These are phyloP conservation scores for Alternaria viburni DNA, from an alignment of 2,329 filamentous ascomycete species.

Conservation along the genomic window DNA sequence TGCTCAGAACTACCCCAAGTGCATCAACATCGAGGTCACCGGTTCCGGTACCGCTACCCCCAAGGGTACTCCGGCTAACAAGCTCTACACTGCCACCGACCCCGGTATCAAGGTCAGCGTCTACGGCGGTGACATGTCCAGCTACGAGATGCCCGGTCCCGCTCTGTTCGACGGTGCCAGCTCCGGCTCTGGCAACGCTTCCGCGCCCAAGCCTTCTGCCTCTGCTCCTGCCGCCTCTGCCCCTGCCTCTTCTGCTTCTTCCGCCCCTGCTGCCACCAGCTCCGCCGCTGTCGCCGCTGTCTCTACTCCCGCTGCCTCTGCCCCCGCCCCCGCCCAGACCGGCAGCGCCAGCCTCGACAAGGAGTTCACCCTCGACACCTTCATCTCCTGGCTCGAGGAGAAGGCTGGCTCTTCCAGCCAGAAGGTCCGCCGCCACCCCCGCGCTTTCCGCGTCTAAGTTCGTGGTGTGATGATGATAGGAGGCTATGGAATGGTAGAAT, in stretches of 20 bases:
- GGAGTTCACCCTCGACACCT: conserved; percentile 30
- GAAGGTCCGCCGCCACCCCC: conserved; percentile 27
- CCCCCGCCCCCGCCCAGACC: neutral
- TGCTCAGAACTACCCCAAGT: conserved; percentile 55
- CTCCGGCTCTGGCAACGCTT: conserved; percentile 13
- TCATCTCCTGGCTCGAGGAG: conserved; percentile 32
- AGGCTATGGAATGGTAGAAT: neutral
- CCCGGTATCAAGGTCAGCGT: conserved; percentile 66
- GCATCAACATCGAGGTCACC: conserved; percentile 56
- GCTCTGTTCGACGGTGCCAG: conserved; percentile 38
- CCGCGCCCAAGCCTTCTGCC: conserved; percentile 14
- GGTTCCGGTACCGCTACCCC: conserved; percentile 58
- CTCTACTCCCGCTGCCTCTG: neutral
- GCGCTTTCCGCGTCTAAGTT: conserved; percentile 23
- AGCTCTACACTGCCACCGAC: conserved; percentile 64
- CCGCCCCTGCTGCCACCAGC: conserved; percentile 7
- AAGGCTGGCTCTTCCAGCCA: conserved; percentile 19
- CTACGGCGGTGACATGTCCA: conserved; percentile 53
- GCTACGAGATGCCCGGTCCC: conserved; percentile 62
- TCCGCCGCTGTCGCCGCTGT: conserved; percentile 4
- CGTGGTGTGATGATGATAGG: neutral
- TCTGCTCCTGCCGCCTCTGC: conserved; percentile 13
- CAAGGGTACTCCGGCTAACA: conserved; percentile 55
- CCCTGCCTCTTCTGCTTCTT: conserved; percentile 12
- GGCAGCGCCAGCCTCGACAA: conserved; percentile 8